Evolutionary conservation across 495 filamentous ascomycete genomes (phyloP), one percentile per base, ranked within the genome.

Genomic region (Delitschia confertaspora): DNA sequence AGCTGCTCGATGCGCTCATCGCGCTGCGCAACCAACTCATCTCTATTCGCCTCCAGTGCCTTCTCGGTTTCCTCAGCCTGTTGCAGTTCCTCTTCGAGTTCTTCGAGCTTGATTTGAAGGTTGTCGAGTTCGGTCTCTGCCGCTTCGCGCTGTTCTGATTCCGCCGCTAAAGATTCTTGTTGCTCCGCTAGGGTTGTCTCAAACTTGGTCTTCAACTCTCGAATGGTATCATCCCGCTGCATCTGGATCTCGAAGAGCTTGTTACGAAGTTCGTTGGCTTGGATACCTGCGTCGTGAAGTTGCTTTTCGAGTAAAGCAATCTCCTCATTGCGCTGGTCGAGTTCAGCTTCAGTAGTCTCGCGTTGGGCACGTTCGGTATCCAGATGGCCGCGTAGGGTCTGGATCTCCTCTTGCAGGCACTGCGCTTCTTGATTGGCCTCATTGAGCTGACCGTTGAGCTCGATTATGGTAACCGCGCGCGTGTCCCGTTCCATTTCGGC

Each of bases 191-290:
- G 46, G 9, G 39, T 51, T 6, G 43, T 51, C 3, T 54, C 49
- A 3, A 42, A 41, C 8, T 38, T 42, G 6, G 43, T 18, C 31
- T 60, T 34, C 1, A 63, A 21, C 6, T 51, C 24, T 18, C 38
- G 45, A 34, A 65, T 51, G 19, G 40, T 19, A 18, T 42, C 4
- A 3, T 51, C 55, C 35, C 58, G 59, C 33, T 62, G 29, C 32
- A 48, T 36, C 44, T 65, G 62, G 1, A 59, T 19, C 27, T 55
- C 33, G 47, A 62, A 61, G 10, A 63, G 50, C 46, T 62, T 65
- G 29, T 51, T 49, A 20, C 62, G 62, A 14, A 65, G 42, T 34
- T 62, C 56, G 27, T 65, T 65, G 13, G 60, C 60, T 36, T 59
- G 47, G 29, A 57, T 41, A 32, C 62, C 60, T n/a, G 40, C 40